Evolutionary conservation across 129 eudicot genomes (phyloP), one percentile per base, ranked within the genome.

Genomic region (Gnaphalium uliginosum): DNA sequence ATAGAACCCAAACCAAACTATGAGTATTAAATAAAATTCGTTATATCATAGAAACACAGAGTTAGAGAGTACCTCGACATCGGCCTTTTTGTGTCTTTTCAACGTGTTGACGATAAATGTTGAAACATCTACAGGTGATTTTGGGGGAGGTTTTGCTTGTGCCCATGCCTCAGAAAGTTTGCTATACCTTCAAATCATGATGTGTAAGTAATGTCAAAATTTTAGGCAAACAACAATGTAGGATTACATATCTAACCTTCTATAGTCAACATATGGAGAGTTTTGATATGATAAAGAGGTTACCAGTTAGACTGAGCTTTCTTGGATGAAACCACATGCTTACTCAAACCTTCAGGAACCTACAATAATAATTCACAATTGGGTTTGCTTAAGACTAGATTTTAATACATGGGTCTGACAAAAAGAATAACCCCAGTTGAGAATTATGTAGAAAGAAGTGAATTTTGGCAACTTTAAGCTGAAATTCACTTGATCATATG

Each of bases 291-390:
- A 25, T 41, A 17, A 48, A 62, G 37, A 72, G 61, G 26, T 54
- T 88, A 93, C 98, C 98, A 93, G 82, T 93, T 93, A 10, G 87
- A 76, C 82, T 93, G 98, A 71, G 98, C 97, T 74, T 93, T 93
- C 85, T 85, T 88, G 63, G 98, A 90, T 19, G 98, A 93, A 68
- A 88, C 93, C 25, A 93, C 98, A 79, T 93, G 97, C 81, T 90
- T 85, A 66, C 81, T 80, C 57, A 90, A 87, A 56, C 92, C 97
- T 77, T 90, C 89, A 78, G 98, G 98, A 66, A 90, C 98, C 98
- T 93, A 75, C 62, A 70, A 72, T 37, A 70, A 22, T 1, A 18
- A 68, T 27, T 22, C 53, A 75, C 24, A 81, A 76, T 65, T 35
- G 66, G 24, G 29, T 33, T 15, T 32, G 27, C 50, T 43, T 19